Conservation (phyloP, 1,284 basidiomycete species). For the Leucoagaricus sp. region DNA sequence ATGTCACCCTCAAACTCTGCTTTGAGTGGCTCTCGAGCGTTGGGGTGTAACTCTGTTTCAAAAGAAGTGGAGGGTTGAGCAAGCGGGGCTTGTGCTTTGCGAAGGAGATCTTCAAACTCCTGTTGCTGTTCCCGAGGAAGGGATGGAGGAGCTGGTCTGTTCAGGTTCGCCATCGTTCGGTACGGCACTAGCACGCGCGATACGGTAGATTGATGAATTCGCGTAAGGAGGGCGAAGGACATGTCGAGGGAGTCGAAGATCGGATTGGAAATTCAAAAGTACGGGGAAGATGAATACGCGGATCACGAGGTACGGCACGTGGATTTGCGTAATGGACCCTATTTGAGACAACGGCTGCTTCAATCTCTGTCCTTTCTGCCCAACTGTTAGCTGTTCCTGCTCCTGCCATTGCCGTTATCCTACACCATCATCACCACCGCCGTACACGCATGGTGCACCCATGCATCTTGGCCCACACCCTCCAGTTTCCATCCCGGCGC, state of each 20-base stretch:
- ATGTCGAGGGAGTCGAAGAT: not conserved
- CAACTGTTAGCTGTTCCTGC: not conserved
- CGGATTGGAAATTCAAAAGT: not conserved
- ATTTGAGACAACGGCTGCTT: not conserved
- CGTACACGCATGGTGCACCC: not conserved
- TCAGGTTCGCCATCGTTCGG: conserved; percentile 38
- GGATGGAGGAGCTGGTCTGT: conserved; percentile 65
- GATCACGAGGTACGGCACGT: conserved; percentile 9
- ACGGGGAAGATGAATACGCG: not conserved
- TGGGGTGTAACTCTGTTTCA: conserved; percentile 60
- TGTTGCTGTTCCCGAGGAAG: conserved; percentile 71
- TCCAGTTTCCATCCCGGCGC: not conserved
- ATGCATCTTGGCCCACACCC: conserved; percentile 1
- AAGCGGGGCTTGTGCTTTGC: conserved; percentile 53
- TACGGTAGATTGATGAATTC: not conserved
- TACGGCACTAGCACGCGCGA: not conserved
- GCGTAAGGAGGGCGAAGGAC: not conserved
- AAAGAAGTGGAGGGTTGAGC: conserved; percentile 27
- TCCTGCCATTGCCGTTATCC: not conserved
- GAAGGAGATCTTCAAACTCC: conserved; percentile 76
- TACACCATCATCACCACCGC: not conserved
- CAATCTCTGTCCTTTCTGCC: not conserved
- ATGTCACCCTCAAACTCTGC: conserved; percentile 74
- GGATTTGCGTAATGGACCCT: conserved; percentile 8
- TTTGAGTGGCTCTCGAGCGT: conserved; percentile 56